These are phyloP conservation scores for Vachellia pachyceras DNA, from an alignment of 306 rosid genomes.

Conservation along the genomic window DNA sequence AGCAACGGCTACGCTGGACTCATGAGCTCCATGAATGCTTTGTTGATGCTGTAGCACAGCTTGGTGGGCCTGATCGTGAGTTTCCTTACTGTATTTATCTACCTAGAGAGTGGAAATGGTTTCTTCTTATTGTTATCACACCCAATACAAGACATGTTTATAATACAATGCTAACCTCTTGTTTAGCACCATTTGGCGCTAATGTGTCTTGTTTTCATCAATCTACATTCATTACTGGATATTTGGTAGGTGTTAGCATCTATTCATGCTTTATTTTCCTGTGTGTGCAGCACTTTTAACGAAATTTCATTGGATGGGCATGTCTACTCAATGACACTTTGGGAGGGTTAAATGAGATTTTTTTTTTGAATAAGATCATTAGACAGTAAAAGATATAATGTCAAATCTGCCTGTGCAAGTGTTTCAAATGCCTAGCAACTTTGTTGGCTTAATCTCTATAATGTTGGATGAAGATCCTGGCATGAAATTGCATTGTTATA, in stretches of 20 bases:
- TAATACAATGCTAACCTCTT: background rate
- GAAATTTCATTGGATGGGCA: background rate
- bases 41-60: constrained; percentile 96
- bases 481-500: constrained; percentile 22
- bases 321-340: background rate
- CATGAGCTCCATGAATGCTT: constrained; percentile 96
- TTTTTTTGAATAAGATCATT: background rate
- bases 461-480: constrained; percentile 22
- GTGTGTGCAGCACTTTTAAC: background rate
- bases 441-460: constrained; percentile 26
- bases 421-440: constrained; percentile 30
- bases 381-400: background rate
- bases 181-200: background rate
- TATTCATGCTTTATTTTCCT: background rate
- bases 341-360: background rate
- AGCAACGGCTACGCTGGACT: constrained; percentile 95
- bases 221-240: constrained; percentile 14
- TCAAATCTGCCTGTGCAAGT: constrained; percentile 20
- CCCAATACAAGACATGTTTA: constrained; percentile 20
- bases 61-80: constrained; percentile 99
- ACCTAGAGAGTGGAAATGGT: constrained; percentile 18
- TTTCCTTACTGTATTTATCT: constrained; percentile 41
- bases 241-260: background rate
- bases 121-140: constrained; percentile 15
- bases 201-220: constrained; percentile 4